Evolutionary conservation across 208 protist species (phyloP).

Genomic region (Leishmania turanica): DNA sequence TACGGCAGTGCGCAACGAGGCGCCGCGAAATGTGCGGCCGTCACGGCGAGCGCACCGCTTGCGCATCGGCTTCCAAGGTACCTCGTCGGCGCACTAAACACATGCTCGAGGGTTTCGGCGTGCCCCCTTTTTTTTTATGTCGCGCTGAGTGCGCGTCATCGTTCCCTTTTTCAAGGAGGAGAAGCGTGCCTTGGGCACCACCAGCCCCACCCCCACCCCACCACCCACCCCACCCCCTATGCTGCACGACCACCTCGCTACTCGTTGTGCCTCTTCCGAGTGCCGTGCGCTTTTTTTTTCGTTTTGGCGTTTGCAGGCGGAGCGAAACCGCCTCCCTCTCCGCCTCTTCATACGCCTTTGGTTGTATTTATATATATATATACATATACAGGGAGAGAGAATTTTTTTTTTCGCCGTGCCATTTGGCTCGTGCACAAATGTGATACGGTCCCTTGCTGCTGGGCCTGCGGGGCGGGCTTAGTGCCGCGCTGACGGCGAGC

Average conservation of each 20-base stretch:
- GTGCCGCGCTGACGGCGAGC: background rate
- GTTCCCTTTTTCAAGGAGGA: background rate
- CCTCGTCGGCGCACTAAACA: background rate
- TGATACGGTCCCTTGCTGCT: background rate
- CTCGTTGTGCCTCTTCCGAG: background rate
- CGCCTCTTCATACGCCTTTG: background rate
- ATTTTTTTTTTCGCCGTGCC: background rate
- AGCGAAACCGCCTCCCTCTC: background rate
- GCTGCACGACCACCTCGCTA: background rate
- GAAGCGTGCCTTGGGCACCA: background rate
- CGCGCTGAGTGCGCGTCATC: too few species aligned
- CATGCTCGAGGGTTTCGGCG: background rate
- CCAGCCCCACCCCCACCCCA: too few species aligned
- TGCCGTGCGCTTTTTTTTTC: background rate
- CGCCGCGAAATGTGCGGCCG: constrained; percentile 32
- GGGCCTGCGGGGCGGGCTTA: background rate
- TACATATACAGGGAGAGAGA: too few species aligned
- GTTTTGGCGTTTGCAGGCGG: background rate
- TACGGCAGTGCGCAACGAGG: constrained; percentile 45
- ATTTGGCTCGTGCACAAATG: background rate
- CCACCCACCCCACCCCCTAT: background rate
- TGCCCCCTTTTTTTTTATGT: background rate
- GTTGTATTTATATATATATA: background rate
- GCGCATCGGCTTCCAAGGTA: background rate
- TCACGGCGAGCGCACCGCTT: constrained; percentile 4